Evolutionary conservation across 176 grass and related monocot genomes (phyloP), one percentile per base, ranked within the genome.

Genomic region (Neostapfia colusana): DNA sequence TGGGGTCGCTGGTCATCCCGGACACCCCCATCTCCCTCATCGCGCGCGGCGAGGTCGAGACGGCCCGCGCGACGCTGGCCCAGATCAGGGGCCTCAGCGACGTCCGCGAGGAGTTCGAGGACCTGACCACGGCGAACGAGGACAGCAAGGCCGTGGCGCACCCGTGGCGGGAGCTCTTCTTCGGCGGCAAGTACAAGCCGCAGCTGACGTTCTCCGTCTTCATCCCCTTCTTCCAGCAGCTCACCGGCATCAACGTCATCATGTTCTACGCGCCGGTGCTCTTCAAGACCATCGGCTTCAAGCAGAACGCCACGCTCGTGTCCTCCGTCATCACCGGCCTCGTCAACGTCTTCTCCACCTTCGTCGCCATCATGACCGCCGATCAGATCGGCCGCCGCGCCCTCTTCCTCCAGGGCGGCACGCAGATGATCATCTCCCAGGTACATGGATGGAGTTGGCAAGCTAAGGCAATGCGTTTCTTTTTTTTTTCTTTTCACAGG

Each of bases 401-500:
- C 0, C 86, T 88, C 70, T 88, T 88, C 81, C 76, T 88, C 21
- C 86, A 88, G 25, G 86, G 86, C 26, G 86, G 86, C 8, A 88
- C 86, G 3, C 86, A 88, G 81, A 88, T 84, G 86, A 88, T 88
- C 76, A 84, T 88, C 76, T 88, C 86, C 0, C 86, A 78, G 82
- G 81, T 55, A 43, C 26, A 31, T 31, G 31, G 31, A 31, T 1
- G 3, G 31, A 31, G 31, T 31, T 1, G 31, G 31, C 31, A 31
- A 31, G 31, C n/a, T n/a, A n/a, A n/a, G n/a, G n/a, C n/a, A n/a
- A n/a, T n/a, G n/a, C n/a, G n/a, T n/a, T n/a, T 10, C 20, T 23
- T 24, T 10, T 25, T 2, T 24, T 57, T 41, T 21, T 65, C 9
- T 13, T 40, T 41, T n/a, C 50, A 24, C 53, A 3, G 10, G 20